phyloP scores from a whole-genome alignment of 176 grass and related monocot species.

The Phyllostachys edulis region DNA sequence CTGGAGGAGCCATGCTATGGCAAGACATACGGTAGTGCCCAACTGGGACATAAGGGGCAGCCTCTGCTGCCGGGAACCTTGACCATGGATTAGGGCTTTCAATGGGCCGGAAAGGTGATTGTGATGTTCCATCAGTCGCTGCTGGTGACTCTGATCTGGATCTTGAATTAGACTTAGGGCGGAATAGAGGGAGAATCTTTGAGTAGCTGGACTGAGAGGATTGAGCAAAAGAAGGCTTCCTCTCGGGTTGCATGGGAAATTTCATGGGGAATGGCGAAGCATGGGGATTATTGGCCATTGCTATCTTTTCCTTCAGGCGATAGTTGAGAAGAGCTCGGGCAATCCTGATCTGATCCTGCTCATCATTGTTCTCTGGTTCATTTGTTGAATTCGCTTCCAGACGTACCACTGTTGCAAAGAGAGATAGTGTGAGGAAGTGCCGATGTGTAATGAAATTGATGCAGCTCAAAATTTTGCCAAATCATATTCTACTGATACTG shows the following conservation, averaged over 20 bases:
- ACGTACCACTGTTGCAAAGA: constrained; percentile 62
- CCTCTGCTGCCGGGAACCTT: constrained; percentile 74
- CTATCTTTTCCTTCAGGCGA: constrained; percentile 86
- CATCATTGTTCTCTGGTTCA: constrained; percentile 86
- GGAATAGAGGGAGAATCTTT: constrained; percentile 92
- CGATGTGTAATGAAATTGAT: constrained; percentile 13
- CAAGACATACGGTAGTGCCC: constrained; percentile 65
- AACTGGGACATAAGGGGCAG: constrained; percentile 92
- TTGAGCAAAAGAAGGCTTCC: constrained; percentile 53
- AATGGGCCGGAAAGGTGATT: constrained; percentile 20
- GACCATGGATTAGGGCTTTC: constrained; percentile 48
- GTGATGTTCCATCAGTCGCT: constrained; percentile 36
- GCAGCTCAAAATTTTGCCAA: not conserved
- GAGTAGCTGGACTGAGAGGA: constrained; percentile 68
- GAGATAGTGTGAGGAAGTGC: constrained; percentile 31
- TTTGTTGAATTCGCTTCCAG: constrained; percentile 63
- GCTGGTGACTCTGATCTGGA: constrained; percentile 54
- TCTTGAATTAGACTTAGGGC: constrained; percentile 64
- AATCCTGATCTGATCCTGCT: constrained; percentile 96
- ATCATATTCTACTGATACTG: not conserved
- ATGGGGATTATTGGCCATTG: constrained; percentile 84
- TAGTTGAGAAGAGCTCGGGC: constrained; percentile 93
- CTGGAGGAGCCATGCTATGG: constrained; percentile 87
- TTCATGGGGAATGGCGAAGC: constrained; percentile 90
- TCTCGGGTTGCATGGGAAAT: constrained; percentile 78